phyloP scores from a whole-genome alignment of 306 rosid species.

The Canavalia gladiata region DNA sequence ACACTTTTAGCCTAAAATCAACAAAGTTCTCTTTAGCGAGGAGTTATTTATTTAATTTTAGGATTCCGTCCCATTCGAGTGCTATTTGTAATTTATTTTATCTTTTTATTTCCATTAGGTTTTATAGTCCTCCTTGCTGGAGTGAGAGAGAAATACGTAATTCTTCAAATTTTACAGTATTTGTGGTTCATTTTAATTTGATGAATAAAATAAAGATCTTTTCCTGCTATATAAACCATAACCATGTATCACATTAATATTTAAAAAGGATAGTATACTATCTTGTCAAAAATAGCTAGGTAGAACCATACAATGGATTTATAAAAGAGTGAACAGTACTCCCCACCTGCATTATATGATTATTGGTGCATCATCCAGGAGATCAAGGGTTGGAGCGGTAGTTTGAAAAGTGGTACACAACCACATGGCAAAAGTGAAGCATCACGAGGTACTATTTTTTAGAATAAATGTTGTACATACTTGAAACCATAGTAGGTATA shows the following conservation, averaged over 20 bases:
- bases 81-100: too few relatives aligned
- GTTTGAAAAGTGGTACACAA: slow-evolving; percentile 46
- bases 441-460: slow-evolving; percentile 62
- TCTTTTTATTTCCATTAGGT: neutral
- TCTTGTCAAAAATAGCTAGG: neutral
- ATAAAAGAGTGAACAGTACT: neutral
- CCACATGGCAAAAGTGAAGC: slow-evolving; percentile 74
- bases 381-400: slow-evolving; percentile 45
- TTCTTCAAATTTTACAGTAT: neutral
- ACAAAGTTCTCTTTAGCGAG: too few relatives aligned
- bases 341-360: slow-evolving; percentile 18
- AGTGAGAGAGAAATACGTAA: neutral
- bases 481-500: too few relatives aligned
- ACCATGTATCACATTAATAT: neutral
- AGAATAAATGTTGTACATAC: neutral
- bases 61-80: too few relatives aligned
- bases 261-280: neutral
- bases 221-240: neutral
- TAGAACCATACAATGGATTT: neutral
- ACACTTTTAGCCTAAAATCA: too few relatives aligned
- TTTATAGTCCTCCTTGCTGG: neutral
- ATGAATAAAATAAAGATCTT: neutral
- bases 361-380: slow-evolving; percentile 30
- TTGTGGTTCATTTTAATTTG: neutral
- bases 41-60: too few relatives aligned